A percentile compares a stretch with the other conserved stretches of the same genome.
These are phyloP conservation scores for Dictyophora rubrovolvata DNA, from an alignment of 768 basidiomycete species.

Conservation along the genomic window DNA sequence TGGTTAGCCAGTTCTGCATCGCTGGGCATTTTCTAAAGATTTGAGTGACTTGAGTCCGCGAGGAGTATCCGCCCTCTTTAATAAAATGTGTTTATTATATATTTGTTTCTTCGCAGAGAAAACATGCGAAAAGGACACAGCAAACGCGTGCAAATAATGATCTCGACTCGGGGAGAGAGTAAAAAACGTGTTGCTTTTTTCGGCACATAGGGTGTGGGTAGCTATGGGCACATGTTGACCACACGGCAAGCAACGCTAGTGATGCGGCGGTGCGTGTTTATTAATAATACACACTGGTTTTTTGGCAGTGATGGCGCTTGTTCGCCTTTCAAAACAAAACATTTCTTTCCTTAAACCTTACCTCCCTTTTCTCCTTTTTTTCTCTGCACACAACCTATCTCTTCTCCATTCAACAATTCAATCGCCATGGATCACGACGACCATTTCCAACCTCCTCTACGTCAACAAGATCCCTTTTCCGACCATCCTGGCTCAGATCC, in stretches of 20 bases:
- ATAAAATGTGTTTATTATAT: too few relatives aligned
- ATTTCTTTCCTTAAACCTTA: not conserved
- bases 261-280: not conserved
- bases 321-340: not conserved
- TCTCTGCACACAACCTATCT: not conserved
- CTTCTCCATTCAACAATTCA: not conserved
- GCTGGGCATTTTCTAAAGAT: constrained; percentile 19
- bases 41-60: not conserved
- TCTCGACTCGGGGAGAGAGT: not conserved
- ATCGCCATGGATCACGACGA: constrained; percentile 5
- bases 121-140: not conserved
- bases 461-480: constrained; percentile 54
- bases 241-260: not conserved
- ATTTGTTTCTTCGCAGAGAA: not conserved
- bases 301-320: not conserved
- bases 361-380: not conserved
- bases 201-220: not conserved
- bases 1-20: constrained; percentile 68
- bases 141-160: not conserved
- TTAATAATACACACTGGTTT: not conserved
- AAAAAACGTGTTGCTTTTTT: too few relatives aligned
- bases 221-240: not conserved
- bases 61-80: not conserved
- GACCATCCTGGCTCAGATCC: constrained; percentile 55
- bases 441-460: not conserved